These are phyloP conservation scores for Aleurites moluccanus DNA, from an alignment of 441 rosid genomes.

Conservation along the genomic window DNA sequence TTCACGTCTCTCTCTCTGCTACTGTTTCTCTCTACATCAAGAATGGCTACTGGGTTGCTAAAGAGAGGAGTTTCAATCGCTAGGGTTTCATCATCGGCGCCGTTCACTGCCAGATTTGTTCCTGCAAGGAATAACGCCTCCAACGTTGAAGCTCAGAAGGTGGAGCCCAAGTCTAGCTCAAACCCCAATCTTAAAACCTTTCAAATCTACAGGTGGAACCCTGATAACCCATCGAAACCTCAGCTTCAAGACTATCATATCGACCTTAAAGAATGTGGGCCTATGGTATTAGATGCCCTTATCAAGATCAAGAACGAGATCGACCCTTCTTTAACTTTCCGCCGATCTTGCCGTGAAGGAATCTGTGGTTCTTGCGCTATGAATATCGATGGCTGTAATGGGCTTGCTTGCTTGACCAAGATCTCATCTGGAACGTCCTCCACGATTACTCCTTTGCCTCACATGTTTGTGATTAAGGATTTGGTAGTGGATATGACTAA, in stretches of 20 bases:
- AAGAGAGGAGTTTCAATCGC: slow-evolving; percentile 47
- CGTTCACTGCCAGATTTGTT: slow-evolving; percentile 35
- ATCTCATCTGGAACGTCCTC: slow-evolving; percentile 48
- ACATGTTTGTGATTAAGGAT: slow-evolving; percentile 96
- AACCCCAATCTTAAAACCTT: slow-evolving; percentile 54
- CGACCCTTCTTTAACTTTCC: slow-evolving; percentile 88
- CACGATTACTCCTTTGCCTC: slow-evolving; percentile 81
- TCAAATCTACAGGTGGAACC: slow-evolving; percentile 93
- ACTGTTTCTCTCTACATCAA: not conserved
- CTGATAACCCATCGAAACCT: slow-evolving; percentile 75
- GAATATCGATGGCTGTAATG: slow-evolving; percentile 95
- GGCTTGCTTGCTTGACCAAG: slow-evolving; percentile 90
- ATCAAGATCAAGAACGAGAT: slow-evolving; percentile 97
- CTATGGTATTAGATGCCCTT: slow-evolving; percentile 93
- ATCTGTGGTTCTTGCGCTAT: slow-evolving; percentile 95
- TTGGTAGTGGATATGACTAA: slow-evolving; percentile 96
- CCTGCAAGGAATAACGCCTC: slow-evolving; percentile 46
- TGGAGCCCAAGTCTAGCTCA: slow-evolving; percentile 41
- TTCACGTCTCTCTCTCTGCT: not conserved
- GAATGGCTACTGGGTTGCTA: slow-evolving; percentile 63
- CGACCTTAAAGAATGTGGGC: slow-evolving; percentile 77
- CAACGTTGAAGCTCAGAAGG: slow-evolving; percentile 50
- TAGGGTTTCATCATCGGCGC: slow-evolving; percentile 24
- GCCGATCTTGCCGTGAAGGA: slow-evolving; percentile 96
- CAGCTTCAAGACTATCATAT: slow-evolving; percentile 65